These are phyloP conservation scores for Brettanomyces naardenensis DNA, from an alignment of 805 yeast species.

Conservation along the genomic window DNA sequence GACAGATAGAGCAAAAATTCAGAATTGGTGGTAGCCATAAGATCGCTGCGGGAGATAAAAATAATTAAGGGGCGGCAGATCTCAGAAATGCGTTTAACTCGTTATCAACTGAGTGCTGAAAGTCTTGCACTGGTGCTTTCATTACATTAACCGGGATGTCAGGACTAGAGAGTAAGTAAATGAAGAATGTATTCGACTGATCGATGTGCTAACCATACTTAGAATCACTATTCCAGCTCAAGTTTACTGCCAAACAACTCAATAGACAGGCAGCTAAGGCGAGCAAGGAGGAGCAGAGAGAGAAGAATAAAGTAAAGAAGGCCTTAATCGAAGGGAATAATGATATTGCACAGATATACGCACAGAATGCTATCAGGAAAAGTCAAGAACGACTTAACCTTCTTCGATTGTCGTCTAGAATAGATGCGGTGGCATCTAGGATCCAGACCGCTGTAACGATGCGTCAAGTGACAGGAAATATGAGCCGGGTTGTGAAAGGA, in stretches of 20 bases:
- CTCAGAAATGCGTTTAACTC: too few species aligned
- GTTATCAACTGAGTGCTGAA: too few species aligned
- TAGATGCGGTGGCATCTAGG: constrained; percentile 92
- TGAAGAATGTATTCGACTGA: too few species aligned
- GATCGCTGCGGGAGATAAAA: neutral
- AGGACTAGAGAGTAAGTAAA: constrained; percentile 2
- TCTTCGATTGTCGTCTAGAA: constrained; percentile 74
- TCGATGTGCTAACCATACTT: too few species aligned
- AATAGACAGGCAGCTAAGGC: constrained; percentile 86
- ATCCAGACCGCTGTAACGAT: constrained; percentile 98
- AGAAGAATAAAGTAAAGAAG: constrained; percentile 83
- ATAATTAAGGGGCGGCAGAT: neutral
- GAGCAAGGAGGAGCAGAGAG: constrained; percentile 81
- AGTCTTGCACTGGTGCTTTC: too few species aligned
- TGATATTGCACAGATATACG: constrained; percentile 90
- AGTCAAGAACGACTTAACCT: constrained; percentile 78
- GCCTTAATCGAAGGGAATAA: constrained; percentile 79
- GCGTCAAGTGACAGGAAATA: constrained; percentile 90
- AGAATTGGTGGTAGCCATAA: too few species aligned
- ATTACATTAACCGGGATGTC: too few species aligned
- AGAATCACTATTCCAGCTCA: constrained; percentile 57
- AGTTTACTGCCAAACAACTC: constrained; percentile 90
- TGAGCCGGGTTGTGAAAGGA: constrained; percentile 88
- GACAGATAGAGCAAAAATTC: too few species aligned
- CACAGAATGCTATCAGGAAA: constrained; percentile 93